Base-by-base conservation (phyloP, 257 asterid species). In the Penstemon barbatus region DNA sequence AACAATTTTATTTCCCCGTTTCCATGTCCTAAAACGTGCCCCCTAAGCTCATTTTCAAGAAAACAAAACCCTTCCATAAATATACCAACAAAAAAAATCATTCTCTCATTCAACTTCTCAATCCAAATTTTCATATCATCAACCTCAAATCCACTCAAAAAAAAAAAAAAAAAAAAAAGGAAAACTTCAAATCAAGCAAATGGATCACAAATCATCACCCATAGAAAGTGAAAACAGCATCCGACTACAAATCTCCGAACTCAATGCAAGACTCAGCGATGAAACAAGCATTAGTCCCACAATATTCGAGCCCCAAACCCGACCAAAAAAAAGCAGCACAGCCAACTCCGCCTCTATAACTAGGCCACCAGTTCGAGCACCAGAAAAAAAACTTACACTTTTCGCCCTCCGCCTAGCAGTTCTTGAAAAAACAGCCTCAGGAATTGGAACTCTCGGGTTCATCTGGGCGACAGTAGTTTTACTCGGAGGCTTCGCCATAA, bases 391-490 rank as follows among this genome's bases (percentile, higher is more conserved):
- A 66, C 79, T 93, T 3, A 93, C 99, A 3, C 97, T 93, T 11
- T 90, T 90, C 79, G 92, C 97, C 43, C 91, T 94, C 41, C 89
- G 96, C 59, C 85, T 91, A 0, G 97, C 99, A 0, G 91, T 94
- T 57, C 79, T 94, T 12, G 99, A 94, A 11, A 90, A 94, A 49
- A 75, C 95, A 3, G 97, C 99, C 3, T 88, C 96, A 3, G 86
- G 91, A 10, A 78, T 94, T 0, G 99, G 99, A 9, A 91, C 99
- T 1, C 87, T 94, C 1, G 90, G 95, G 9, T 94, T 94, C 85
- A 85, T 89, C 12, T 91, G 99, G 99, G 97, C 99, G 3, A 94
- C 99, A 0, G 97, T 94, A 1, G 96, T 94, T 18, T 71, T 91
- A n/a, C 97, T 94, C 5, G 99, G 99, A 5, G 99, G 97, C 8